phyloP scores from a whole-genome alignment of 495 filamentous ascomycete genomes.

The Achaetomiella virescens region DNA sequence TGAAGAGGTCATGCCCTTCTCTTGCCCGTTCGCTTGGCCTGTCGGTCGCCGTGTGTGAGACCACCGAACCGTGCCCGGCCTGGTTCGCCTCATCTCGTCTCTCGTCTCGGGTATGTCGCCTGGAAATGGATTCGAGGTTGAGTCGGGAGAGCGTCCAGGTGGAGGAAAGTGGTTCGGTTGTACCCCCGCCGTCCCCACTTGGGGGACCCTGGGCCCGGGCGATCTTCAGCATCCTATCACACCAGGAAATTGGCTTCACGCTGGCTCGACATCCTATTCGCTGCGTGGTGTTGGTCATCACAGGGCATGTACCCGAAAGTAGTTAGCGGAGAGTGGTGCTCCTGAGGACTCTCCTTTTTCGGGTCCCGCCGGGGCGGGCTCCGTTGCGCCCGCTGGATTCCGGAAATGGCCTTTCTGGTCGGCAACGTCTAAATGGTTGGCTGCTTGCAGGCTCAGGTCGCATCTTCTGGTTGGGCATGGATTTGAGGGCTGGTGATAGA shows the following conservation, averaged over 20 bases:
- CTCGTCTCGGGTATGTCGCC: background rate
- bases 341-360: conserved; percentile 17
- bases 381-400: background rate
- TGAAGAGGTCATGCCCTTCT: too few species aligned
- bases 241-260: conserved; percentile 27
- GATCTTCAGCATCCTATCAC: conserved; percentile 30
- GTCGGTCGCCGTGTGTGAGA: background rate
- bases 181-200: conserved; percentile 1
- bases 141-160: background rate
- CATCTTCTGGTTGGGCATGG: background rate
- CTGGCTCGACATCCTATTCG: conserved; percentile 26
- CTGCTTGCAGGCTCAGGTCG: conserved; percentile 15
- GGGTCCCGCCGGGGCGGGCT: conserved; percentile 4
- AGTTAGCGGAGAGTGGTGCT: conserved; percentile 14
- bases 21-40: background rate
- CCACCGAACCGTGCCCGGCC: background rate
- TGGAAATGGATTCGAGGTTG: background rate
- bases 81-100: background rate
- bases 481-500: too few species aligned
- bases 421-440: background rate
- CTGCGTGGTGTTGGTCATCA: conserved; percentile 15
- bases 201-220: conserved; percentile 1
- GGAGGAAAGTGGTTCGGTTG: background rate
- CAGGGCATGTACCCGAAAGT: conserved; percentile 19
- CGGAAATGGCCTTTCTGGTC: background rate